A percentile compares a stretch with the other conserved stretches of the same genome.
Conservation (phyloP, 2,329 filamentous ascomycete species). For the Xylaria sp. region DNA sequence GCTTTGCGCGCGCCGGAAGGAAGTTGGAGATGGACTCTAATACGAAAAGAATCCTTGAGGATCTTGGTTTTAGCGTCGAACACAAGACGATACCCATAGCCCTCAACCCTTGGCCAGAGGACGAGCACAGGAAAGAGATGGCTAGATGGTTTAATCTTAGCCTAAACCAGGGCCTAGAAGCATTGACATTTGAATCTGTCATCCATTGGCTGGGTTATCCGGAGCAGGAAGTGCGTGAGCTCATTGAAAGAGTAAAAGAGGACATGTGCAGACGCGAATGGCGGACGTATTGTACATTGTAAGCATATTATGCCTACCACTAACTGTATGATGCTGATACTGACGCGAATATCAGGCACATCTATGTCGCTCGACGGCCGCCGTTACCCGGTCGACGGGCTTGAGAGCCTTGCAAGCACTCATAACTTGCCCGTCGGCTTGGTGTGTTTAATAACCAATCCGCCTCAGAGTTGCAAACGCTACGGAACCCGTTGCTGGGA, state of each 20-base stretch:
- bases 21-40: conserved; percentile 69
- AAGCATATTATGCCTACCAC: conserved; percentile 55
- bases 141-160: conserved; percentile 87
- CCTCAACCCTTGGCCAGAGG: conserved; percentile 77
- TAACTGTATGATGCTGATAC: conserved; percentile 26
- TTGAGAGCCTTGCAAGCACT: conserved; percentile 39
- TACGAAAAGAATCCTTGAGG: conserved; percentile 70
- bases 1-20: conserved; percentile 72
- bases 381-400: conserved; percentile 43
- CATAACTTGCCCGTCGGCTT: conserved; percentile 35
- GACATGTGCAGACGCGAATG: conserved; percentile 76
- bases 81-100: conserved; percentile 76
- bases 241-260: conserved; percentile 71
- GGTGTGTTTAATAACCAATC: conserved; percentile 39
- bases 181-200: conserved; percentile 78
- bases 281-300: conserved; percentile 82
- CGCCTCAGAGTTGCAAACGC: conserved; percentile 27
- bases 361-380: conserved; percentile 47
- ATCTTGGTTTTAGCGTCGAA: conserved; percentile 80
- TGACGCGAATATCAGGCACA: conserved; percentile 43
- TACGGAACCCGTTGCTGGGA: conserved; percentile 33
- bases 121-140: conserved; percentile 72
- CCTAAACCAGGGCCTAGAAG: conserved; percentile 77
- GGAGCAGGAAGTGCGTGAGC: conserved; percentile 71
- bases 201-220: conserved; percentile 68